A percentile compares a stretch with the other conserved stretches of the same genome.
These are phyloP conservation scores for Candida arabinofermentans DNA, from an alignment of 805 yeast species.

Conservation along the genomic window DNA sequence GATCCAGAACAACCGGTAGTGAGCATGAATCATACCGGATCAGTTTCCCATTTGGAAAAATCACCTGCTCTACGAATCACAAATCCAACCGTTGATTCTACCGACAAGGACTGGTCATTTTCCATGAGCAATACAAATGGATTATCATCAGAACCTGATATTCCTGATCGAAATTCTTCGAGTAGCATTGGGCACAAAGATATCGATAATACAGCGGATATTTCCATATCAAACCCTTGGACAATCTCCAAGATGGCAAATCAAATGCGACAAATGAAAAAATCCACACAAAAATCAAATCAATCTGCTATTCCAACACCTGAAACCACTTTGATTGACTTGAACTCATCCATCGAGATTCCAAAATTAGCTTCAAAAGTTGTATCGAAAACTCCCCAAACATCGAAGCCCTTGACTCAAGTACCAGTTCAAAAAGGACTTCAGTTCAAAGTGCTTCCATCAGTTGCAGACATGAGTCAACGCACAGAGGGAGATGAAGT, in stretches of 20 bases:
- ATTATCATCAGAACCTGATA: constrained; percentile 2
- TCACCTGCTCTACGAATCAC: not conserved
- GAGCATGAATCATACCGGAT: too few relatives aligned
- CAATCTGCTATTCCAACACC: too few relatives aligned
- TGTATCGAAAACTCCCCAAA: not conserved
- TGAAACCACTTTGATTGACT: constrained; percentile 1
- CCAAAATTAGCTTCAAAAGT: not conserved
- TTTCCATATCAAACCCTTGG: constrained; percentile 22
- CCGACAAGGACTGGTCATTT: constrained; percentile 12
- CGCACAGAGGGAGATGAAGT: not conserved
- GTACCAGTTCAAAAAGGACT: not conserved
- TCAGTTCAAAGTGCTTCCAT: not conserved
- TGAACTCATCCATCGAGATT: not conserved
- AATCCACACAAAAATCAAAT: too few relatives aligned
- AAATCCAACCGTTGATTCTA: not conserved
- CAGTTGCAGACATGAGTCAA: not conserved
- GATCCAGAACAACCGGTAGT: not conserved
- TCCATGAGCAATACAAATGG: constrained; percentile 7
- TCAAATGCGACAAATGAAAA: constrained; percentile 1
- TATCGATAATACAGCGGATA: not conserved
- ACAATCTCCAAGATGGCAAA: constrained; percentile 13
- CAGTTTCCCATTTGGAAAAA: not conserved
- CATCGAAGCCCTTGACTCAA: not conserved
- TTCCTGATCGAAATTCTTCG: not conserved
- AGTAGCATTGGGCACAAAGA: not conserved